A percentile compares a stretch with the other conserved stretches of the same genome.
Evolutionary conservation across 805 yeast species (phyloP).

Genomic region (Candida endomychidarum): DNA sequence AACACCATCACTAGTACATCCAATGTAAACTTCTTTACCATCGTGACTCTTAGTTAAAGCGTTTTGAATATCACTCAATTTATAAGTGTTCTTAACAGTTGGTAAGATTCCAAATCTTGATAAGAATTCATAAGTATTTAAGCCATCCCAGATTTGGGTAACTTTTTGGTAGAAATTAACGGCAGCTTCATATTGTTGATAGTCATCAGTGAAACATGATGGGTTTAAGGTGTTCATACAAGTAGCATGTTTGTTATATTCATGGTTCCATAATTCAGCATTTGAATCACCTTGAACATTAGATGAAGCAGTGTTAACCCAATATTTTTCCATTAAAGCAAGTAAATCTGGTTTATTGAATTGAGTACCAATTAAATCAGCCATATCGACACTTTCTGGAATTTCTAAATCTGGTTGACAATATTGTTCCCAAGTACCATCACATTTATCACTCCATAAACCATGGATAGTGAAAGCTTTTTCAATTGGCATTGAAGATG

Average conservation of each 20-base stretch:
- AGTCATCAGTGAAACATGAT: conserved; percentile 53
- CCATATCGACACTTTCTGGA: conserved; percentile 34
- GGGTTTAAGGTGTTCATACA: conserved; percentile 82
- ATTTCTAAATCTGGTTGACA: conserved; percentile 66
- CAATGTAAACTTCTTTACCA: conserved; percentile 59
- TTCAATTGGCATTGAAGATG: conserved; percentile 26
- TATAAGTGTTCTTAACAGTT: conserved; percentile 52
- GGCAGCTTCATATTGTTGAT: conserved; percentile 25
- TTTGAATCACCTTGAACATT: conserved; percentile 59
- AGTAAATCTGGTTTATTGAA: conserved; percentile 54
- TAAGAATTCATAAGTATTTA: conserved; percentile 64
- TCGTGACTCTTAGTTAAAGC: conserved; percentile 50
- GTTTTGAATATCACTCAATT: conserved; percentile 51
- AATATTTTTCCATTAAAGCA: conserved; percentile 53
- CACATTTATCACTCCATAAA: conserved; percentile 57
- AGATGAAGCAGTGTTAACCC: conserved; percentile 59
- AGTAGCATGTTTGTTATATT: conserved; percentile 92
- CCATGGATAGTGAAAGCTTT: conserved; percentile 44
- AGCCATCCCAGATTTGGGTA: conserved; percentile 26
- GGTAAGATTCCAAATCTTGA: conserved; percentile 73
- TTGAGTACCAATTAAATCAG: conserved; percentile 29
- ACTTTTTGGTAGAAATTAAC: conserved; percentile 31
- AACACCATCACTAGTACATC: conserved; percentile 49
- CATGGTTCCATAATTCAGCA: conserved; percentile 73
- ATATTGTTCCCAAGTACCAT: conserved; percentile 76